phyloP scores from a whole-genome alignment of 139 green algal genomes.

The Coelastrella sp. region DNA sequence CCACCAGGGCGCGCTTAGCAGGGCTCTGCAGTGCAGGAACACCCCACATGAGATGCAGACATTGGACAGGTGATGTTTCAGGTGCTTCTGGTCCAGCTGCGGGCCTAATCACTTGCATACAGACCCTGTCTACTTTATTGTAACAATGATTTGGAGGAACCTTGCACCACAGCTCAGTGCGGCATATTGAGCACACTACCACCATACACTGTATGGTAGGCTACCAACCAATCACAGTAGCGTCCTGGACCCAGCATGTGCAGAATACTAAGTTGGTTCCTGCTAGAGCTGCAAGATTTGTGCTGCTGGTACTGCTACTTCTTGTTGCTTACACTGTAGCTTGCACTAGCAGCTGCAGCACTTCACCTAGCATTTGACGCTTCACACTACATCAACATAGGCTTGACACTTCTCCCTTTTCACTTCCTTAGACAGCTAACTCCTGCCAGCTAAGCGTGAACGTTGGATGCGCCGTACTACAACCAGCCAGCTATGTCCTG shows the following conservation, averaged over 20 bases:
- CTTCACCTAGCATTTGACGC: too few species aligned
- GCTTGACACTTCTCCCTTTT: too few species aligned
- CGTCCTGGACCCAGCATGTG: neutral
- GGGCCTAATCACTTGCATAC: neutral
- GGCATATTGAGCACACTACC: too few species aligned
- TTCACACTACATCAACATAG: too few species aligned
- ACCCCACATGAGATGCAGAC: neutral
- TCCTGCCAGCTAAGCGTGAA: too few species aligned
- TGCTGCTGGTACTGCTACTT: neutral
- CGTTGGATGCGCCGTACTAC: too few species aligned
- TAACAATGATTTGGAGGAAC: too few species aligned
- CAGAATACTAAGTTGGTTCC: neutral
- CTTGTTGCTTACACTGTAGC: neutral
- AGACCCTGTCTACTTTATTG: too few species aligned
- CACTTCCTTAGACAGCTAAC: too few species aligned
- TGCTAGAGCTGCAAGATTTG: neutral
- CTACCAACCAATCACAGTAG: neutral
- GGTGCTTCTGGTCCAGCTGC: neutral
- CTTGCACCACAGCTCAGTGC: too few species aligned
- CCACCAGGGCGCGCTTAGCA: slow-evolving; percentile 85
- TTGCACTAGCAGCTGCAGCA: neutral
- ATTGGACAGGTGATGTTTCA: neutral
- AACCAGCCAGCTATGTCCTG: too few species aligned
- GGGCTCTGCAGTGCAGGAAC: slow-evolving; percentile 51
- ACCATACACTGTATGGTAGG: neutral